Base-by-base conservation (phyloP, 2,329 filamentous ascomycete species). In the Nakataea oryzae region DNA sequence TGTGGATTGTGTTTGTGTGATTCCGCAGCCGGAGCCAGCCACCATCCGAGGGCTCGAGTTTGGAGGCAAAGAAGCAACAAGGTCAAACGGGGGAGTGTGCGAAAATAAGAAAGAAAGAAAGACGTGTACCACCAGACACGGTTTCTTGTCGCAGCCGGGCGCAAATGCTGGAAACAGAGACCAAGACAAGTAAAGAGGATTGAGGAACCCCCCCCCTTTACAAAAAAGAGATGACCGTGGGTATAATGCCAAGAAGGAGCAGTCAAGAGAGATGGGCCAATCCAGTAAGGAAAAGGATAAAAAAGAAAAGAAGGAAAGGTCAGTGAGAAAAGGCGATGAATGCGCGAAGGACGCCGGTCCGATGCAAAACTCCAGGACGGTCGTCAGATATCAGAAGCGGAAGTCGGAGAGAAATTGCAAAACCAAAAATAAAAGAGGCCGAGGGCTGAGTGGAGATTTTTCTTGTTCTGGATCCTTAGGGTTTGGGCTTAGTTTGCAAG, bases 381-480 rank as follows among this genome's bases (percentile, higher is more conserved):
- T 9, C 7, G 41, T 24, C 41, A 17, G 9, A 11, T 50, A 50
- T 50, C 21, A 50, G 1, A 50, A 50, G 24, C 8, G 41, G 41
- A 21, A 21, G n/a, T 56, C 14, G 54, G 17, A 6, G 24, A 27
- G 12, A 56, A 56, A 14, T 2, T 13, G 26, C 17, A 56, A 56
- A 27, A 27, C 5, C 17, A 56, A 28, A 14, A 56, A 24, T 26
- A 59, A 67, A 67, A 4, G 21, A n/a, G 64, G 66, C 65, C 66
- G 34, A 70, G 66, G 67, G 66, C 65, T 72, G 70, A 70, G 71
- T 72, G 70, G 71, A 70, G 70, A 71, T 68, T 67, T 63, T 59
- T 58, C 60, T 61, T 60, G 28, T 57, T 56, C 30, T 26, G 28
- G 54, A 56, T 14, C 54, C 54, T 56, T n/a, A 47, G 27, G 58